These are phyloP conservation scores for Golubevia sp. DNA, from an alignment of 1,284 basidiomycete genomes.

Conservation along the genomic window DNA sequence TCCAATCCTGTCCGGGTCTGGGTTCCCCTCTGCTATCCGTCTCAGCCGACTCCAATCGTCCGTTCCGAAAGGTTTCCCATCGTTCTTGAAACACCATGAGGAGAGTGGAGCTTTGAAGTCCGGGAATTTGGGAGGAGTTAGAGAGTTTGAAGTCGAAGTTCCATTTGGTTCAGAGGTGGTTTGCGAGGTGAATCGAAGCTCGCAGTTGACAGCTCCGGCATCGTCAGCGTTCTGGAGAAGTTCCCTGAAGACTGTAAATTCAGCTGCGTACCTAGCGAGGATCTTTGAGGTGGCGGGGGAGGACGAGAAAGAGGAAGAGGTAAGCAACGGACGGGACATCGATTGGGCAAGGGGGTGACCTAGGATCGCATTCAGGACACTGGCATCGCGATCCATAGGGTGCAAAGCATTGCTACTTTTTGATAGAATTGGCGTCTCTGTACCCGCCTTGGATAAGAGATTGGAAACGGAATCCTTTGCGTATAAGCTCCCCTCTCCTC, in stretches of 20 bases:
- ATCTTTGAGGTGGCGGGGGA: conserved; percentile 65
- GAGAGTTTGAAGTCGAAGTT: not conserved
- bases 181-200: conserved; percentile 40
- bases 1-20: conserved; percentile 66
- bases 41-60: conserved; percentile 58
- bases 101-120: conserved; percentile 57
- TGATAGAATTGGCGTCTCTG: no score
- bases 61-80: conserved; percentile 67
- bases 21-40: conserved; percentile 64
- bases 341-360: not conserved
- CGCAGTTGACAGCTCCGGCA: conserved; percentile 70
- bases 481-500: no score
- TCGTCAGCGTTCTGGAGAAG: conserved; percentile 95
- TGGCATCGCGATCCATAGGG: no score
- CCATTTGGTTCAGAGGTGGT: not conserved
- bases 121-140: conserved; percentile 24
- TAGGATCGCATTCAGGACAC: no score
- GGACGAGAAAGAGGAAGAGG: not conserved
- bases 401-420: no score
- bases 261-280: conserved; percentile 88
- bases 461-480: no score
- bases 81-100: conserved; percentile 75
- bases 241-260: conserved; percentile 80
- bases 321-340: not conserved
- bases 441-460: no score